Percentiles rank a stretch among this genome's conserved stretches.
Evolutionary conservation across 495 filamentous ascomycete species (phyloP).

Genomic region (Daldinia vernicosa): DNA sequence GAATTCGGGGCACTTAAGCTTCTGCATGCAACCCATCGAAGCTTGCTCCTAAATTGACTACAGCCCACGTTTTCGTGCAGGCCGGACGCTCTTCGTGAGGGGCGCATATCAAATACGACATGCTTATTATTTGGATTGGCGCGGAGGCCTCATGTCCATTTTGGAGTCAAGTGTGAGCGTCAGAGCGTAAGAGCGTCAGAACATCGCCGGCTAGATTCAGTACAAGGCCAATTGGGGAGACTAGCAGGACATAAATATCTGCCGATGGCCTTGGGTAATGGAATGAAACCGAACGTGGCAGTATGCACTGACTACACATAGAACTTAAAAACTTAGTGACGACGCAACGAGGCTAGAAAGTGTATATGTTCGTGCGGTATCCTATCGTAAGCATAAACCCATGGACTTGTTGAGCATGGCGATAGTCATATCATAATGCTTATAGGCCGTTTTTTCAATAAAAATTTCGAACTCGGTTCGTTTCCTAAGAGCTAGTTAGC

Average conservation of each 20-base stretch:
- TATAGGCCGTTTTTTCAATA: conserved; percentile 47
- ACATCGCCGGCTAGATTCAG: conserved; percentile 5
- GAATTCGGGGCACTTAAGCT: conserved; percentile 35
- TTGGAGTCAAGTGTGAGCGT: conserved; percentile 14
- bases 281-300: background rate
- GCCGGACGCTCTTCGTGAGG: conserved; percentile 33
- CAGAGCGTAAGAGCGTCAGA: conserved; percentile 10
- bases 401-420: conserved; percentile 77
- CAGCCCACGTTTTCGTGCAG: conserved; percentile 27
- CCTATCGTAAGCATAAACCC: conserved; percentile 71
- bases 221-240: conserved; percentile 1
- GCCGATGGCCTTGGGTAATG: conserved; percentile 7
- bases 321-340: background rate
- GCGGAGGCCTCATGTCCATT: conserved; percentile 29
- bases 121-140: conserved; percentile 17
- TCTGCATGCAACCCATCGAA: conserved; percentile 39
- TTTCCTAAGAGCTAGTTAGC: conserved; percentile 23
- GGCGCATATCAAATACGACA: conserved; percentile 27
- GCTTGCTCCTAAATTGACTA: conserved; percentile 19
- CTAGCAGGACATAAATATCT: conserved; percentile 7
- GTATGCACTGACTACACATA: background rate
- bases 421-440: conserved; percentile 72
- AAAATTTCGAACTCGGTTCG: conserved; percentile 1
- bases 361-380: background rate
- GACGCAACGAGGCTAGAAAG: conserved; percentile 5